Evolutionary conservation across 345 rosid species (phyloP).

Genomic region (Chamaenerion angustifolium): DNA sequence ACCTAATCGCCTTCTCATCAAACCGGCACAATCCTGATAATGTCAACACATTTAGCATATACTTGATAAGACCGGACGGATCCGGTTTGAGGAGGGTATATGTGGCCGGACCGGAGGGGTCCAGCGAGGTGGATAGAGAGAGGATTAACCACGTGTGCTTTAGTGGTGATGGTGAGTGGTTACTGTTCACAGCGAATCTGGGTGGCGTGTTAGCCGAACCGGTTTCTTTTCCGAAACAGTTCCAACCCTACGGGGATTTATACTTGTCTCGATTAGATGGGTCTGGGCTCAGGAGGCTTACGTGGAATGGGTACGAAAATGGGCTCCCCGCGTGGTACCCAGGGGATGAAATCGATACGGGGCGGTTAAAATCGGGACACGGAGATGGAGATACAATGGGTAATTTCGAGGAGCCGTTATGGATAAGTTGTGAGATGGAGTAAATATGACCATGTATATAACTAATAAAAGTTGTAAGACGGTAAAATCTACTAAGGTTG

Average conservation of each 20-base stretch:
- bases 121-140: slow-evolving; percentile 46
- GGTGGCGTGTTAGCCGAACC: slow-evolving; percentile 63
- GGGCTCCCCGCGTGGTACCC: slow-evolving; percentile 75
- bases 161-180: slow-evolving; percentile 56
- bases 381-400: slow-evolving; percentile 42
- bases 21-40: slow-evolving; percentile 49
- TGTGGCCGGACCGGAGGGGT: slow-evolving; percentile 41
- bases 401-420: slow-evolving; percentile 50
- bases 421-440: slow-evolving; percentile 49
- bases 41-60: slow-evolving; percentile 30
- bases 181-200: slow-evolving; percentile 50
- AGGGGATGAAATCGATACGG: slow-evolving; percentile 16
- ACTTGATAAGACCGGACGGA: slow-evolving; percentile 57
- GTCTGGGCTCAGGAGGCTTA: slow-evolving; percentile 59
- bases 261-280: slow-evolving; percentile 44
- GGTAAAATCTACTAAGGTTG: no score
- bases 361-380: slow-evolving; percentile 13
- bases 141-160: slow-evolving; percentile 76
- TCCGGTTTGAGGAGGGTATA: slow-evolving; percentile 42
- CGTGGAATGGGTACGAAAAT: slow-evolving; percentile 74
- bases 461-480: no score
- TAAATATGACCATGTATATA: no score
- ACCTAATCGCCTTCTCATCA: slow-evolving; percentile 89
- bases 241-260: slow-evolving; percentile 81
- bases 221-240: slow-evolving; percentile 67